A percentile compares a stretch with the other conserved stretches of the same genome.
Evolutionary conservation across 352 stramenopile species (phyloP).

Genomic region (Phytophthora sojae): DNA sequence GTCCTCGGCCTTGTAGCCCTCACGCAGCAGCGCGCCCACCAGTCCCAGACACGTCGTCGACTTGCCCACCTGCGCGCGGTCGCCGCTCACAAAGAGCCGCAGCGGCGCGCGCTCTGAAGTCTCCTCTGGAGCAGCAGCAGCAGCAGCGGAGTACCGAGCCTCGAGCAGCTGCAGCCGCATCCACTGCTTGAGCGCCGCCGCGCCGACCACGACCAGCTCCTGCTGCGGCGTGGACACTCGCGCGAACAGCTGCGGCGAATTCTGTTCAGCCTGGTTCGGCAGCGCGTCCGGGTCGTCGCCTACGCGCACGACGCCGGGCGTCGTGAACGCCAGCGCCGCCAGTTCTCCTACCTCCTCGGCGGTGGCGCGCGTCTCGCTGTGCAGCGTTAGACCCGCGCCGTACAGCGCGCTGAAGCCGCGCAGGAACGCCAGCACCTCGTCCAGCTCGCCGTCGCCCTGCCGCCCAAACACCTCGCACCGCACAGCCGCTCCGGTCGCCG

Average conservation of each 20-base stretch:
- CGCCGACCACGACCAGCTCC: slow-evolving; percentile 38
- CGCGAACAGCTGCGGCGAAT: slow-evolving; percentile 18
- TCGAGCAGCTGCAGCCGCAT: slow-evolving; percentile 51
- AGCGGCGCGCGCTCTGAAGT: slow-evolving; percentile 28
- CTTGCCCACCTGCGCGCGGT: slow-evolving; percentile 95
- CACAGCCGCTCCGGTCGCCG: slow-evolving; percentile 17
- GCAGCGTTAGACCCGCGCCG: slow-evolving; percentile 50
- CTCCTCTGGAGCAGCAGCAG: not conserved
- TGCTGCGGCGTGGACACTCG: slow-evolving; percentile 38
- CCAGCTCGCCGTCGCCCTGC: slow-evolving; percentile 33
- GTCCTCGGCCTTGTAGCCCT: slow-evolving; percentile 66
- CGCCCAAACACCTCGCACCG: slow-evolving; percentile 49
- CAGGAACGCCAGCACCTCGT: slow-evolving; percentile 45
- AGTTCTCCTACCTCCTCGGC: slow-evolving; percentile 24
- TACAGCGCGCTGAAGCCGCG: slow-evolving; percentile 67
- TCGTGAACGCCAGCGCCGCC: slow-evolving; percentile 20
- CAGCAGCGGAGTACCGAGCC: slow-evolving; percentile 21
- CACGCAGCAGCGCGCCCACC: slow-evolving; percentile 88
- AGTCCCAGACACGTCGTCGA: slow-evolving; percentile 96
- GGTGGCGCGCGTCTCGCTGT: slow-evolving; percentile 31
- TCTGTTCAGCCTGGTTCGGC: no score
- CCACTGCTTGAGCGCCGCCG: slow-evolving; percentile 38
- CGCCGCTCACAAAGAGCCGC: slow-evolving; percentile 78
- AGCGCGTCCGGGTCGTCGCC: not conserved
- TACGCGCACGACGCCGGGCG: slow-evolving; percentile 24